These are phyloP conservation scores for Trametes maxima DNA, from an alignment of 768 basidiomycete species.

Conservation along the genomic window DNA sequence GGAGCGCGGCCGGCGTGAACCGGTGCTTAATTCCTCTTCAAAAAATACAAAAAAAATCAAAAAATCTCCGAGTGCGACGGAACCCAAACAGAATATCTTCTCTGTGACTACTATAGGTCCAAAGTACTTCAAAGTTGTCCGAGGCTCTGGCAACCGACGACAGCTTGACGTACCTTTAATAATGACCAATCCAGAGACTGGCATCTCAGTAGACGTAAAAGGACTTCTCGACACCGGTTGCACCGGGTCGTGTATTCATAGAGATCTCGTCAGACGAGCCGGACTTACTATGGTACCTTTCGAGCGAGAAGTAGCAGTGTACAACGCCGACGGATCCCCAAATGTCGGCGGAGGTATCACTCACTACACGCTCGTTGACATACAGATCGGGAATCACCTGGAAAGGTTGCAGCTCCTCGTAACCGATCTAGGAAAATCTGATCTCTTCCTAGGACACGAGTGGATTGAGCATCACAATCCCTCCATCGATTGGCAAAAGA, in stretches of 20 bases:
- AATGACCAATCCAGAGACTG: constrained; percentile 3
- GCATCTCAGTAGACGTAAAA: neutral
- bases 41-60: neutral
- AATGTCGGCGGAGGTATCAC: constrained; percentile 17
- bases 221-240: constrained; percentile 28
- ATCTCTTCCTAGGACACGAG: constrained; percentile 22
- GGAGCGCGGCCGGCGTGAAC: too few species aligned
- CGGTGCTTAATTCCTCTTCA: too few species aligned
- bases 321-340: constrained; percentile 19
- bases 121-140: constrained; percentile 7
- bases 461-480: constrained; percentile 27
- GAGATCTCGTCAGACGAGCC: constrained; percentile 8
- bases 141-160: constrained; percentile 6
- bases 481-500: constrained; percentile 21
- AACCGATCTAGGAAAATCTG: constrained; percentile 13
- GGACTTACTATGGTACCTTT: neutral
- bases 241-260: constrained; percentile 27
- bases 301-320: constrained; percentile 9
- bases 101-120: neutral
- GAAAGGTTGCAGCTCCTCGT: constrained; percentile 12
- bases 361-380: neutral
- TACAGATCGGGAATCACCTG: constrained; percentile 12
- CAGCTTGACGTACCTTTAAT: constrained; percentile 19
- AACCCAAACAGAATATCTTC: neutral
- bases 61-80: constrained; percentile 3